These are phyloP conservation scores for Kodamaea hsintzibuensis DNA, from an alignment of 805 yeast species.

Conservation along the genomic window DNA sequence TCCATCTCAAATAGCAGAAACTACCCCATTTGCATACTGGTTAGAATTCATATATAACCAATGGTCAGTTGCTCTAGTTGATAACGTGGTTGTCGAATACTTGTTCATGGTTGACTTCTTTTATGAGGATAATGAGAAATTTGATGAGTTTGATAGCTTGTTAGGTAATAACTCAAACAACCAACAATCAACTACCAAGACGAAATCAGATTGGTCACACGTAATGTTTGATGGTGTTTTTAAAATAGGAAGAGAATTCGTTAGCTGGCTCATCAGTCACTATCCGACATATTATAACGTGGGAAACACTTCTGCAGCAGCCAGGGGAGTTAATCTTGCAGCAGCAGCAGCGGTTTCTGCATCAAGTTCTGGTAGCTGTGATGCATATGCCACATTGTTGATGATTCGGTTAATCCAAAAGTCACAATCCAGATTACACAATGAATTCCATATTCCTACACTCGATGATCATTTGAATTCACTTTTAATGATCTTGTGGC, in stretches of 20 bases:
- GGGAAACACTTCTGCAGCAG: slow-evolving; percentile 18
- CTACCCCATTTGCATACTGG: slow-evolving; percentile 63
- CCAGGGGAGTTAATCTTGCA: slow-evolving; percentile 9
- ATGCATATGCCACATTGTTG: slow-evolving; percentile 75
- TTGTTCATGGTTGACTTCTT: slow-evolving; percentile 73
- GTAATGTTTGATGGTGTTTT: slow-evolving; percentile 39
- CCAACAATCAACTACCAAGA: slow-evolving; percentile 4
- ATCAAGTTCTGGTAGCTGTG: slow-evolving; percentile 46
- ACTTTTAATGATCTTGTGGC: slow-evolving; percentile 77
- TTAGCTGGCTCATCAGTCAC: slow-evolving; percentile 47
- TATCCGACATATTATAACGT: slow-evolving; percentile 19
- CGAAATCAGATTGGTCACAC: slow-evolving; percentile 31
- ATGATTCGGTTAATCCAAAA: slow-evolving; percentile 71
- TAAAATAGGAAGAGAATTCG: slow-evolving; percentile 47
- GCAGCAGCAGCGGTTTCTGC: slow-evolving; percentile 8
- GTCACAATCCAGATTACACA: slow-evolving; percentile 65
- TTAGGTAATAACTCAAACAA: slow-evolving; percentile 8
- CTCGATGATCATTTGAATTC: slow-evolving; percentile 69
- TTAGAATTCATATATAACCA: slow-evolving; percentile 74
- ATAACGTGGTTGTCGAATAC: slow-evolving; percentile 77
- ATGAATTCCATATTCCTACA: slow-evolving; percentile 63
- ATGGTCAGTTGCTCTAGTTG: slow-evolving; percentile 70
- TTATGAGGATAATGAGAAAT: slow-evolving; percentile 43
- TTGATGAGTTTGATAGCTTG: slow-evolving; percentile 21
- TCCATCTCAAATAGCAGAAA: slow-evolving; percentile 83